These are phyloP conservation scores for Skeletonema grethae DNA, from an alignment of 108 stramenopile genomes.

Conservation along the genomic window DNA sequence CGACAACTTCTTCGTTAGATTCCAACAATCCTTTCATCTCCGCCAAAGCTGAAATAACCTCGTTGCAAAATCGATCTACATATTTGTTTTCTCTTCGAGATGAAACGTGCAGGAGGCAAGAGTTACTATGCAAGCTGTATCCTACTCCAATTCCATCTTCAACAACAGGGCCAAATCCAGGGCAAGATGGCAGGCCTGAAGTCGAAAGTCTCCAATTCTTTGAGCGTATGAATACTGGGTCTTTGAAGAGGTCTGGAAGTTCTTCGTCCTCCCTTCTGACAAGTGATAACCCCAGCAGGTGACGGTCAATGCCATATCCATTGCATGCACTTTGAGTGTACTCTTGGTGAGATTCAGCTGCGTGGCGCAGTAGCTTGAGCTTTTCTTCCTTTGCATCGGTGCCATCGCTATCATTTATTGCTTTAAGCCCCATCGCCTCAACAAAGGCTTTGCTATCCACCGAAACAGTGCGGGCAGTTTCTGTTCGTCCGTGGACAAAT, in stretches of 20 bases:
- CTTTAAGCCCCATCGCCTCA: conserved; percentile 33
- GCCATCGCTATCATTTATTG: conserved; percentile 42
- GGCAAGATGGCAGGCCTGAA: conserved; percentile 62
- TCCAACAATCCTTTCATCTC: conserved; percentile 68
- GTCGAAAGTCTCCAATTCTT: conserved; percentile 82
- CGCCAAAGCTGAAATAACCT: conserved; percentile 66
- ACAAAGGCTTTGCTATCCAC: conserved; percentile 46
- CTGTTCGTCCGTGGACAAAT: conserved; percentile 67
- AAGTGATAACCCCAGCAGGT: conserved; percentile 70
- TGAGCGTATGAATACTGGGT: conserved; percentile 61
- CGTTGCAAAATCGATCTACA: conserved; percentile 46
- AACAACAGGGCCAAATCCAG: conserved; percentile 81
- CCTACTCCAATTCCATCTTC: conserved; percentile 78
- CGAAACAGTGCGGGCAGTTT: conserved; percentile 60
- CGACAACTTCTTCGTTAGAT: conserved; percentile 4
- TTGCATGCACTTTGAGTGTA: conserved; percentile 1
- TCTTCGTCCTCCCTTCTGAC: conserved; percentile 45
- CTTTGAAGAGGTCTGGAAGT: conserved; percentile 56
- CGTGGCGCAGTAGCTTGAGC: neutral
- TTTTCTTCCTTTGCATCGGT: neutral
- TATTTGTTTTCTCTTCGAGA: conserved; percentile 56
- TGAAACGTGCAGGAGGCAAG: conserved; percentile 64
- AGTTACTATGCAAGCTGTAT: conserved; percentile 63
- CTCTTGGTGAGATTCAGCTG: neutral
- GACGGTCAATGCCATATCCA: conserved; percentile 72